Evolutionary conservation across 2,329 filamentous ascomycete genomes (phyloP), one percentile per base, ranked within the genome.

Genomic region (Ceratocystis lukuohia): DNA sequence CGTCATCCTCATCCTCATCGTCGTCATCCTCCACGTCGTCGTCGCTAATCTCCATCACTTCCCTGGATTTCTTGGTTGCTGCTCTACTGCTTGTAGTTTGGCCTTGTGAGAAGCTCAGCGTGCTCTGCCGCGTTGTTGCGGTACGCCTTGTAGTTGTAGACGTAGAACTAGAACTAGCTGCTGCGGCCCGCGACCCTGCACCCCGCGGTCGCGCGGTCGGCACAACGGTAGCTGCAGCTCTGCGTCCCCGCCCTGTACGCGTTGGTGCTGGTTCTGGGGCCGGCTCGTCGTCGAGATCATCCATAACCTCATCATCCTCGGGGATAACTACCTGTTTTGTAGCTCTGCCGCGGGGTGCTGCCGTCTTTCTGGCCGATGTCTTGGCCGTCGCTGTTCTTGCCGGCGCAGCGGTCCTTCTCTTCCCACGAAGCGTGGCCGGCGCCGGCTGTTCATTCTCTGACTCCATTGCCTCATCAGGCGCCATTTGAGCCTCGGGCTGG

Each of bases 21-120:
- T 84, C 82, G 56, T 85, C 82, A 66, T 84, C 82, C 0, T 80
- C 83, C 57, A 87, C 85, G 73, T 86, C 84, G 71, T 87, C 84
- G 67, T 86, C 84, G 68, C 84, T 87, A 65, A 86, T 81, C 71
- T 86, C 83, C 17, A 82, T 71, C n/a, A 78, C 77, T 46, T 79
- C 76, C 44, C 78, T 74, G 69, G 81, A 78, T 37, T 77, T 76
- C 6, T 75, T 73, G 2, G 76, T n/a, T 20, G 56, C 61, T 7
- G 56, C 61, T 7, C 53, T 33, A 10, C 37, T 20, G 22, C 50
- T 17, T 15, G 25, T 33, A 28, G 59, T 44, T 15, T 33, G 41
- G 17, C 74, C 72, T 69, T 80, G 76, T 8, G 78, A 79, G 69
- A 84, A 83, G 68, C 75, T 81, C 28, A 83, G 72, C 53, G 74